Percentiles rank a stretch among this genome's conserved stretches.
phyloP scores from a whole-genome alignment of 495 filamentous ascomycete genomes.

The Tuber magnatum region DNA sequence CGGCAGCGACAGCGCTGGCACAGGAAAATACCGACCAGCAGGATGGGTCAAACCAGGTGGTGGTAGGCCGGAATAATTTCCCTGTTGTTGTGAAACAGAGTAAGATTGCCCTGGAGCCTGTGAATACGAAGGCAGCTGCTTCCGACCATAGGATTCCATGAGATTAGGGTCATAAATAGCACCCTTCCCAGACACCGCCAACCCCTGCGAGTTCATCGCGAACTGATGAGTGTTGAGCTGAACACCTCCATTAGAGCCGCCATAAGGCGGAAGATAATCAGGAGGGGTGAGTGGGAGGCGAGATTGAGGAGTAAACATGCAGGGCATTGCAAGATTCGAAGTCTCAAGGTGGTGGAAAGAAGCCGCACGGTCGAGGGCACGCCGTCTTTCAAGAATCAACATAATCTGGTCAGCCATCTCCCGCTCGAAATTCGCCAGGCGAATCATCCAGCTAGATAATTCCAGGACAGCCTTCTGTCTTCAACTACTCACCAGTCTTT shows the following conservation, averaged over 20 bases:
- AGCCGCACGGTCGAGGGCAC: constrained; percentile 13
- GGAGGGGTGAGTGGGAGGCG: constrained; percentile 39
- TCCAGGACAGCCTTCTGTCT: constrained; percentile 27
- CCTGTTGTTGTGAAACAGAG: constrained; percentile 33
- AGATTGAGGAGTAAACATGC: constrained; percentile 33
- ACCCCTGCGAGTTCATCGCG: constrained; percentile 29
- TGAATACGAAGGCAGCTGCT: constrained; percentile 16
- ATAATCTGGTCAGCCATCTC: constrained; percentile 40
- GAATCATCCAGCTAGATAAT: constrained; percentile 30
- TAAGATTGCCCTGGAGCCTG: constrained; percentile 23
- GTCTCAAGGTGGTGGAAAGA: constrained; percentile 13
- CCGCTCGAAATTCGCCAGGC: constrained; percentile 29
- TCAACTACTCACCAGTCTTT: constrained; percentile 37
- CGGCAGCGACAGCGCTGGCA: constrained; percentile 16
- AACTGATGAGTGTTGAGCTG: constrained; percentile 34
- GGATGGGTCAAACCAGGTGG: constrained; percentile 39
- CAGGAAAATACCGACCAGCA: constrained; percentile 33
- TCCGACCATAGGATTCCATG: constrained; percentile 28
- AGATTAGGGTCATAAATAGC: constrained; percentile 28
- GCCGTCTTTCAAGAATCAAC: constrained; percentile 32
- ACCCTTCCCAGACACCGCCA: constrained; percentile 32
- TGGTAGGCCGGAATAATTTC: constrained; percentile 35
- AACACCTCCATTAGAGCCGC: constrained; percentile 18
- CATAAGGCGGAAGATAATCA: constrained; percentile 35
- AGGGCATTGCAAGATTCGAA: constrained; percentile 31